A percentile compares a stretch with the other conserved stretches of the same genome.
Evolutionary conservation across 2,329 filamentous ascomycete species (phyloP).

Genomic region (Conoideocrella luteorostrata): DNA sequence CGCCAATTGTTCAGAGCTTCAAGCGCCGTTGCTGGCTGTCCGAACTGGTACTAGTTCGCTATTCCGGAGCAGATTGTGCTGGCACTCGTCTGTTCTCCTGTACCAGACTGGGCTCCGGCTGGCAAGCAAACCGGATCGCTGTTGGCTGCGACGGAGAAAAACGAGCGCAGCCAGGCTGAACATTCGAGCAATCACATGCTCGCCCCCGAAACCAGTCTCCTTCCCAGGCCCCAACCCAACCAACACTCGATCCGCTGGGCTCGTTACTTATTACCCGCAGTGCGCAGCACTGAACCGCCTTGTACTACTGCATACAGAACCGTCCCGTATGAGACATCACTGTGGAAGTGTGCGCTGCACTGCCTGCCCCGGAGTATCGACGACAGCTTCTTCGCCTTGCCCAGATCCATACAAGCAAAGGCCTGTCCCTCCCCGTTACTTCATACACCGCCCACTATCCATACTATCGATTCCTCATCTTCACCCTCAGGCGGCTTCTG

Average conservation of each 20-base stretch:
- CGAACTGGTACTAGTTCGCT: too few relatives aligned
- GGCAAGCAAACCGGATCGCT: background rate
- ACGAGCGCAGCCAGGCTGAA: background rate
- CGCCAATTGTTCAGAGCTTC: too few relatives aligned
- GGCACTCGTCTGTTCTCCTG: too few relatives aligned
- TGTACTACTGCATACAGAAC: too few relatives aligned
- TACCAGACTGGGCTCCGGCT: background rate
- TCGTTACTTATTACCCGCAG: background rate
- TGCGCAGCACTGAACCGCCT: slow-evolving; percentile 13
- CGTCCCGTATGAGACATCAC: too few relatives aligned
- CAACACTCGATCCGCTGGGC: background rate
- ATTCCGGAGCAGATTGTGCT: too few relatives aligned
- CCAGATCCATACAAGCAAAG: too few relatives aligned
- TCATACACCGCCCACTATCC: background rate
- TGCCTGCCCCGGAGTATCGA: too few relatives aligned
- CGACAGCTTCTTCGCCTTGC: too few relatives aligned
- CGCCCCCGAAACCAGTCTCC: slow-evolving; percentile 1
- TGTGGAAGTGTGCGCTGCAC: too few relatives aligned
- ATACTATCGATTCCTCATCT: background rate
- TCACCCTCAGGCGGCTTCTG: background rate
- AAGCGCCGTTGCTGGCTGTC: too few relatives aligned
- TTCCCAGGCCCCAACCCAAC: too few relatives aligned
- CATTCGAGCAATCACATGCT: background rate
- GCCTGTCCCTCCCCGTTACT: background rate
- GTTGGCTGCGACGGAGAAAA: background rate